Percentiles rank a stretch among this genome's conserved stretches.
Evolutionary conservation across 179 eudicot genomes (phyloP).

Genomic region (Gypsophila paniculata): DNA sequence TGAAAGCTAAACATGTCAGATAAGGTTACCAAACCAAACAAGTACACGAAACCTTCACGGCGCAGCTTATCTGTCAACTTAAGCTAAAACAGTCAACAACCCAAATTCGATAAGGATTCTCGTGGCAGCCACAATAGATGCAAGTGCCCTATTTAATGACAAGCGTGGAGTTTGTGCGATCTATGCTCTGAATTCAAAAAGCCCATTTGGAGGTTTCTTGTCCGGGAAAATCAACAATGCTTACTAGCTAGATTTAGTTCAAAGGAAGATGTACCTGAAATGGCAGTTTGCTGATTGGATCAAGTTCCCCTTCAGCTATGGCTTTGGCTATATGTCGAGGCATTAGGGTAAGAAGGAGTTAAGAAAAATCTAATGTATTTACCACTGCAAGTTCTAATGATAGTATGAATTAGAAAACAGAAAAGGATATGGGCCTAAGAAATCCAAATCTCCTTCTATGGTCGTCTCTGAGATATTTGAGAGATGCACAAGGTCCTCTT

Average conservation of each 20-base stretch:
- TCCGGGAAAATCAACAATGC: background rate
- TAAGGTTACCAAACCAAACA: too few relatives aligned
- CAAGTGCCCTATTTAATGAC: background rate
- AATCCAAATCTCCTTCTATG: slow-evolving; percentile 53
- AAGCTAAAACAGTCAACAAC: too few relatives aligned
- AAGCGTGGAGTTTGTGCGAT: background rate
- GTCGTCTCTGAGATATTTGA: slow-evolving; percentile 37
- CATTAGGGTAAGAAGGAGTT: slow-evolving; percentile 52
- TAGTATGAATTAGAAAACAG: slow-evolving; percentile 15
- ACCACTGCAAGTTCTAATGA: background rate
- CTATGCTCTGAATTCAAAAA: background rate
- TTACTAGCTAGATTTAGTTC: background rate
- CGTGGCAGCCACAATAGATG: background rate
- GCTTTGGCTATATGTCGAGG: slow-evolving; percentile 66
- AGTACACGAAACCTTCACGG: background rate
- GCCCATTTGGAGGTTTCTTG: background rate
- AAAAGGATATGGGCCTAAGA: slow-evolving; percentile 99
- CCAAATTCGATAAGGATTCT: too few relatives aligned
- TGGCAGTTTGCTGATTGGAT: slow-evolving; percentile 76
- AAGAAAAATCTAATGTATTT: slow-evolving; percentile 35
- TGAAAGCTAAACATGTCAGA: too few relatives aligned
- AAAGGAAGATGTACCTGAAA: slow-evolving; percentile 54
- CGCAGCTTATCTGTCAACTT: background rate
- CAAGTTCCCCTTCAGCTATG: slow-evolving; percentile 77
- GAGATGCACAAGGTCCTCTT: slow-evolving; percentile 70